Percentiles rank a stretch among this genome's conserved stretches.
Evolutionary conservation across 139 green algal genomes (phyloP).

Genomic region (Astrephomene gubernaculifera): DNA sequence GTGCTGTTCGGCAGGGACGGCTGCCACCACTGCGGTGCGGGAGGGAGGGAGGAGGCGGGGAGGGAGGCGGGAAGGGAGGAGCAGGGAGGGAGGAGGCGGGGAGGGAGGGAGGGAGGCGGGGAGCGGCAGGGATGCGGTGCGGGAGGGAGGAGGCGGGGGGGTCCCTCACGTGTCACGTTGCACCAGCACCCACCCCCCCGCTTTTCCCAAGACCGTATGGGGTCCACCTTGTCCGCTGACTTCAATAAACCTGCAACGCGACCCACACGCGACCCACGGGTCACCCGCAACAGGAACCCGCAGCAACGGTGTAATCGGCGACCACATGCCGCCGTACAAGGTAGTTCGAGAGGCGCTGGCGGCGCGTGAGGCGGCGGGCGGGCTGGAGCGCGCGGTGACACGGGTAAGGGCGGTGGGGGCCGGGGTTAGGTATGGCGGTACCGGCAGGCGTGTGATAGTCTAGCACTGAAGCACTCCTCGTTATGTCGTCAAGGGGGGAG

Average conservation of each 20-base stretch:
- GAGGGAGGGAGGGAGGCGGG: background rate
- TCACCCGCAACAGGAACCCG: conserved; percentile 10
- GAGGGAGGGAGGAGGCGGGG: background rate
- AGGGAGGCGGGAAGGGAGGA: background rate
- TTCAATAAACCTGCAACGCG: too few relatives aligned
- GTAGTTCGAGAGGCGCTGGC: conserved; percentile 16
- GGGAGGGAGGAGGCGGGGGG: too few relatives aligned
- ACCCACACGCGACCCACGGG: too few relatives aligned
- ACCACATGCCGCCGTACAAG: conserved; percentile 43
- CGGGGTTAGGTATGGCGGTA: background rate
- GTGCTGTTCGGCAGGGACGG: conserved; percentile 28
- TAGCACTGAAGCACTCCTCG: background rate
- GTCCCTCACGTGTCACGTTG: too few relatives aligned
- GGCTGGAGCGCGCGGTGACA: background rate
- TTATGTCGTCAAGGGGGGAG: background rate
- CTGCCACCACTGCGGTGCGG: conserved; percentile 38
- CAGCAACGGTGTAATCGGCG: conserved; percentile 35
- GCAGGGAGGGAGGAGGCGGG: background rate
- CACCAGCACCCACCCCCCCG: too few relatives aligned
- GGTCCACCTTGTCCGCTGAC: too few relatives aligned
- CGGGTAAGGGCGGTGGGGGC: background rate
- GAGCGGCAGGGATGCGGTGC: too few relatives aligned
- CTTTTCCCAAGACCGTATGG: too few relatives aligned
- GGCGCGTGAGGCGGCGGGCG: conserved; percentile 16
- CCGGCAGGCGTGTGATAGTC: background rate